phyloP scores from a whole-genome alignment of 768 basidiomycete species.

The Mycena maculata region DNA sequence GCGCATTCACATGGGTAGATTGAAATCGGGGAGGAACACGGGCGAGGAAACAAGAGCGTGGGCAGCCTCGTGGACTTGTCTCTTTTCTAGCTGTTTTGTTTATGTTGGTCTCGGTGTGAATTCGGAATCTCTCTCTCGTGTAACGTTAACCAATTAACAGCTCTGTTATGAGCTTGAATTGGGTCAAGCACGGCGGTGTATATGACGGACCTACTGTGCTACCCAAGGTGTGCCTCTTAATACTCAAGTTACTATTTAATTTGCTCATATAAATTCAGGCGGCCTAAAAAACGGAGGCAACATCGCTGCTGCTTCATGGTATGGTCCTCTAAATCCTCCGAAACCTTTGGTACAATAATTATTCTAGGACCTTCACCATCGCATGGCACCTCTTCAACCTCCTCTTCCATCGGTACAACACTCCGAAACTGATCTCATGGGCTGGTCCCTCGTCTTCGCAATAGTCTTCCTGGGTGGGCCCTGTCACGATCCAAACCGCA shows the following conservation, averaged over 20 bases:
- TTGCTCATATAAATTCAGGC: neutral
- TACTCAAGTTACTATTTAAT: neutral
- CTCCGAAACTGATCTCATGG: neutral
- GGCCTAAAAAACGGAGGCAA: neutral
- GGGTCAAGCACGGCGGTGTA: neutral
- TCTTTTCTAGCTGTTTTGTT: constrained; percentile 12
- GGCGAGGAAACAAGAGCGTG: too few species aligned
- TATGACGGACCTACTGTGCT: neutral
- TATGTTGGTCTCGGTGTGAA: constrained; percentile 14
- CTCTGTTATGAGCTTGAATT: neutral
- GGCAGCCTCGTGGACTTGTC: too few species aligned
- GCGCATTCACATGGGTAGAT: too few species aligned
- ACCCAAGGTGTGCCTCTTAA: neutral
- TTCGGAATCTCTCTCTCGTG: too few species aligned
- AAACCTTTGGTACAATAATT: neutral
- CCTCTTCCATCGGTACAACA: neutral
- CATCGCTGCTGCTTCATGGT: neutral
- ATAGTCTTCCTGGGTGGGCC: neutral
- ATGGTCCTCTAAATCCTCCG: neutral
- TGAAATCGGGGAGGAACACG: too few species aligned
- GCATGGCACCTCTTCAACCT: neutral
- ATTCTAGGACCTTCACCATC: neutral
- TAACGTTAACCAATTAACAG: too few species aligned
- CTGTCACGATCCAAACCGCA: neutral
- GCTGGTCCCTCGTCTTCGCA: neutral